Evolutionary conservation across 2,329 filamentous ascomycete species (phyloP), one percentile per base, ranked within the genome.

Genomic region (Ceratocystis albifundus): DNA sequence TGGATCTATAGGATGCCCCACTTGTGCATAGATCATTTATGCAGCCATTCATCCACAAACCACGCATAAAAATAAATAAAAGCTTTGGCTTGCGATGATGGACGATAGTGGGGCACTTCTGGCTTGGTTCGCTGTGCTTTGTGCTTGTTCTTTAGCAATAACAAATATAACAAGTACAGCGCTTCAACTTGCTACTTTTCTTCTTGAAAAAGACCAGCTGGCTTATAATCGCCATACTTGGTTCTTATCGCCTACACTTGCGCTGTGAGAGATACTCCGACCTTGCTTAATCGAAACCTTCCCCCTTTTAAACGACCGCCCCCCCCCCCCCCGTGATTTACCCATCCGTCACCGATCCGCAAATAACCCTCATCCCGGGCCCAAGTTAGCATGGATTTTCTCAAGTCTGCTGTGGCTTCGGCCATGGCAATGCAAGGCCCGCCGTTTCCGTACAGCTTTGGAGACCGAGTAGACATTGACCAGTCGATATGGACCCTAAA

Each of bases 351-450:
- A 28, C 25, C 15, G 25, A 59, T 61, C 28, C 41, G 64, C 44
- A 15, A 65, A 65, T 50, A 61, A n/a, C 10, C 17, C 53, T 32
- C 55, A 53, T 45, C 45, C 20, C 32, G 6, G 3, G 71, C 65
- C 57, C 20, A 36, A 36, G 41, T n/a, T 15, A 12, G 30, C 71
- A 99, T 99, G 94, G 92, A 99, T 76, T 97, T 97, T 74, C 84
- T 99, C 74, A 97, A 97, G 78, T 97, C 92, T 69, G 94, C 94
- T 64, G 91, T 97, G 74, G 93, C 92, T 59, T 97, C 94, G 69
- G 93, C 92, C 71, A 97, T 99, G 72, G 90, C 94, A 59, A 94
- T 96, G 75, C 65, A 66, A 20, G 92, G 93, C 1, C 91, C 92
- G 65, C 87, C 92, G 4, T 96, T 96, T 74, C 91, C 91, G 3